phyloP scores from a whole-genome alignment of 495 filamentous ascomycete species.

The Xylaria sp. region DNA sequence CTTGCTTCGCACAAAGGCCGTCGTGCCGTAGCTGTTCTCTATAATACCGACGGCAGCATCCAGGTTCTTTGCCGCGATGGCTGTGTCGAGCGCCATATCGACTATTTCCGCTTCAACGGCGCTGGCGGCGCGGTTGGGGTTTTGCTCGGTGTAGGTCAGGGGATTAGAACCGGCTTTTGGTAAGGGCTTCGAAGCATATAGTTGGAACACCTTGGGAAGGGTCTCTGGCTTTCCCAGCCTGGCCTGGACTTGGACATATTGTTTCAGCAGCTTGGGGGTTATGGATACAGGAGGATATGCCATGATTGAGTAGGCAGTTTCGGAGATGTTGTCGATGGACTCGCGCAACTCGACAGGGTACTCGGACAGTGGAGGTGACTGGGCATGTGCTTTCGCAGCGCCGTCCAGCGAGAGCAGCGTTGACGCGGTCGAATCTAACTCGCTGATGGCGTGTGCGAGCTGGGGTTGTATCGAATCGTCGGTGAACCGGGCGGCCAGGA shows the following conservation, averaged over 20 bases:
- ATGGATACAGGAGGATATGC: constrained; percentile 83
- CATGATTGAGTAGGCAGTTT: constrained; percentile 69
- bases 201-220: constrained; percentile 77
- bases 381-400: background rate
- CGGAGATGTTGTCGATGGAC: constrained; percentile 53
- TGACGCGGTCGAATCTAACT: constrained; percentile 36
- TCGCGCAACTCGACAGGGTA: constrained; percentile 22
- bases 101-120: constrained; percentile 73
- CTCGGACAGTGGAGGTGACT: background rate
- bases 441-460: constrained; percentile 32
- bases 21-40: constrained; percentile 74
- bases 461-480: constrained; percentile 33
- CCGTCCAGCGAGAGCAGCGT: constrained; percentile 38
- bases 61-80: constrained; percentile 78
- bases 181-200: constrained; percentile 85
- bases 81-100: constrained; percentile 73
- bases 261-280: constrained; percentile 68
- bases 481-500: constrained; percentile 34
- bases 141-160: constrained; percentile 65
- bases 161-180: constrained; percentile 66
- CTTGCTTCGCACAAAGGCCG: constrained; percentile 75
- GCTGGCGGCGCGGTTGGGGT: constrained; percentile 70
- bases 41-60: constrained; percentile 79
- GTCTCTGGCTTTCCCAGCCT: constrained; percentile 72
- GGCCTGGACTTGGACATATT: constrained; percentile 75